Base-by-base conservation (phyloP, 371 early-diverging fungal genomes). In the Lichtheimia ramosa region DNA sequence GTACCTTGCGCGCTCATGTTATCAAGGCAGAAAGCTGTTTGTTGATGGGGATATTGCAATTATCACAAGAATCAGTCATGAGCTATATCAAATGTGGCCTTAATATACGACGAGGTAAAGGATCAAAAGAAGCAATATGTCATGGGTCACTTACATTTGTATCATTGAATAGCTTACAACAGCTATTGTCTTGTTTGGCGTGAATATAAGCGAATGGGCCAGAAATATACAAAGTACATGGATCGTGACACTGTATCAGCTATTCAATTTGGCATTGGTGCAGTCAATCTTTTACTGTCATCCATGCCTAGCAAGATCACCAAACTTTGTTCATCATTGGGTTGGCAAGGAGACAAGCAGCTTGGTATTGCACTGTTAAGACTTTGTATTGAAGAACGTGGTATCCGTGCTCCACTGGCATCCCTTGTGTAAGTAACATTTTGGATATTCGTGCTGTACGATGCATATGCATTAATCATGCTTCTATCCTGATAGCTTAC, bases 31-130 rank as follows among this genome's bases (percentile, higher is more conserved):
- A 87, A 61, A 66, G 83, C 48, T 68, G 80, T 27, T 55, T 87
- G 23, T 51, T 85, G 54, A 87, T 81, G 50, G 79, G 84, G 4
- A 65, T 85, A 39, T 68, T 84, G 51, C 72, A 82, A 54, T 65
- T 87, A 40, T 64, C 79, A 14, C 79, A 83, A 67, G 88, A 84
- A 58, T 81, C 75, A 10, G 63, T 77, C 5, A 72, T 83, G 42
- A 81, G 81, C 8, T 87, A 85, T 56, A 63, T 85, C n/a, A 84
- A 83, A 56, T 83, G 82, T 12, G 88, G 84, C 14, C 53, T 84
- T n/a, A 87, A 85, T 58, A 62, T 87, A 42, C 74, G 84, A 18
- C 71, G 81, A 79, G 87, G 87, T 84, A 77, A n/a, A 20, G 46
- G 41, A 41, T 27, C 13, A 48, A 52, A 41, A 21, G 34, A 21